Conservation (phyloP, 306 rosid species). For the Myrica gale region DNA sequence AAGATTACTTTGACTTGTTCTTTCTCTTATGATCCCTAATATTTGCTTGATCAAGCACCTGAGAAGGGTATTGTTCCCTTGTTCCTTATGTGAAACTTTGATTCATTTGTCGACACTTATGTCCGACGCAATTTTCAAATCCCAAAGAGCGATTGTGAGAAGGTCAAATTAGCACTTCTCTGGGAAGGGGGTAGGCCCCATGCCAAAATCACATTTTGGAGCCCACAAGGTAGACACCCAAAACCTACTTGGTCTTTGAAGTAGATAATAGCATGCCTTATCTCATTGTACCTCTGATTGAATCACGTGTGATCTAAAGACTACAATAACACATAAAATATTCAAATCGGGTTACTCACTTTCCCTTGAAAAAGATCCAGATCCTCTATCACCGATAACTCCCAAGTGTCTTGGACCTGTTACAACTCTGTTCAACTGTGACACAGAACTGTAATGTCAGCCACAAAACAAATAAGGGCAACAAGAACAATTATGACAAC, state of each 20-base stretch:
- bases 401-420: constrained; percentile 93
- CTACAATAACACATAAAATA: not conserved
- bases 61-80: not conserved
- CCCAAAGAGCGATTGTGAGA: not conserved
- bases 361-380: constrained; percentile 77
- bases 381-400: constrained; percentile 94
- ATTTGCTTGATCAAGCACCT: not conserved
- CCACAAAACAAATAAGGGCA: not conserved
- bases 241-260: no score
- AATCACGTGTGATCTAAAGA: not conserved
- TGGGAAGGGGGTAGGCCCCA: not conserved
- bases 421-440: constrained; percentile 84
- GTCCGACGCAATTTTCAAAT: not conserved
- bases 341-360: constrained; percentile 49
- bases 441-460: constrained; percentile 26
- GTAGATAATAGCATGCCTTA: not conserved
- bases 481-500: not conserved
- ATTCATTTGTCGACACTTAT: not conserved
- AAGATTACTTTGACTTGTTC: not conserved
- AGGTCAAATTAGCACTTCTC: not conserved
- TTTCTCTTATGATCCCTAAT: not conserved
- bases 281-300: not conserved
- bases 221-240: no score
- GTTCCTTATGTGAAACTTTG: not conserved
- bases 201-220: not conserved